phyloP scores from a whole-genome alignment of 2,329 filamentous ascomycete species.

The Graphium sp. region DNA sequence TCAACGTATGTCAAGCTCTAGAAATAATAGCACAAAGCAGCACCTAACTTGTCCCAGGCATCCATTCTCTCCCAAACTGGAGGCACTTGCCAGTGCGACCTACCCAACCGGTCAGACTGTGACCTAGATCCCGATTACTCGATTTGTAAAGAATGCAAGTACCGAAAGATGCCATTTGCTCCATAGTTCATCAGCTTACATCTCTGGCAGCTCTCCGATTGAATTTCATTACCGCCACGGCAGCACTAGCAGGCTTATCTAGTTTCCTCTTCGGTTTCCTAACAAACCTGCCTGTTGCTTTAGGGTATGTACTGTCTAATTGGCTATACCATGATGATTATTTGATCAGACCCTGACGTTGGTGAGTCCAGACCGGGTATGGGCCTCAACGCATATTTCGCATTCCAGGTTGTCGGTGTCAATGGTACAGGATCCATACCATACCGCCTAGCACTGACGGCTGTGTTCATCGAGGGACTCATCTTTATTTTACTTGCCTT shows the following conservation, averaged over 20 bases:
- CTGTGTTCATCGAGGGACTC: conserved; percentile 48
- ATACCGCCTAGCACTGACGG: conserved; percentile 42
- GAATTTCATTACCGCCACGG: conserved; percentile 72
- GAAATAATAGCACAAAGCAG: not conserved
- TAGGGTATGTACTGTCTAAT: conserved; percentile 14
- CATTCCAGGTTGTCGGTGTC: conserved; percentile 48
- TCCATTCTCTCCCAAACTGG: conserved; percentile 58
- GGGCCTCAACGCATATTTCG: conserved; percentile 52
- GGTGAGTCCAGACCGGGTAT: conserved; percentile 39
- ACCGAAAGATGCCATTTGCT: not conserved
- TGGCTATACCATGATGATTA: not conserved
- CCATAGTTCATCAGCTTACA: no score
- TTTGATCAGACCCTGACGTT: conserved; percentile 2
- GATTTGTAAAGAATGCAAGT: conserved; percentile 27
- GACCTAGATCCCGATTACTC: conserved; percentile 24
- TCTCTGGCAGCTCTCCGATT: no score
- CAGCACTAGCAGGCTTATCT: conserved; percentile 60
- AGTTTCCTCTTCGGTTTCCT: conserved; percentile 65
- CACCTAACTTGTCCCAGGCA: conserved; percentile 3
- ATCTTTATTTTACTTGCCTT: conserved; percentile 47
- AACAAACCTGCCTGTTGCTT: conserved; percentile 53
- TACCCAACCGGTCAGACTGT: conserved; percentile 25
- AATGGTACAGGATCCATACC: conserved; percentile 39
- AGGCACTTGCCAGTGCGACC: conserved; percentile 55
- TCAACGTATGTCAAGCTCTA: conserved; percentile 30